Evolutionary conservation across 1,139 yeast species (phyloP).

Genomic region (Taphrina sp.): DNA sequence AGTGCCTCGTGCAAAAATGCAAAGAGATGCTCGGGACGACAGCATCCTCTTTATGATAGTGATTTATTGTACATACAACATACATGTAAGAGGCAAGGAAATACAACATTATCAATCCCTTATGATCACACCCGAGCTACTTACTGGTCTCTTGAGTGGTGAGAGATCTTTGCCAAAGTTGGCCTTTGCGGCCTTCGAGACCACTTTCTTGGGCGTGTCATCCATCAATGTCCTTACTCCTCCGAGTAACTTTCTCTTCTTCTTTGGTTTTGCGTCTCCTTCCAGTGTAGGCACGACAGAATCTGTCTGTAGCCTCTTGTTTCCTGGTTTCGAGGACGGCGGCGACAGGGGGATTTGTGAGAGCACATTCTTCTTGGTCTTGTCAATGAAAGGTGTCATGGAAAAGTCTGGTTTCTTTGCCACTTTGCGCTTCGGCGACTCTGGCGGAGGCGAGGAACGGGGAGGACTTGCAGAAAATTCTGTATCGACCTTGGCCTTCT

Average conservation of each 20-base stretch:
- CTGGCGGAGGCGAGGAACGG: slow-evolving; percentile 11
- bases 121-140: slow-evolving; percentile 6
- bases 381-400: slow-evolving; percentile 28
- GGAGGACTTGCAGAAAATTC: slow-evolving; percentile 17
- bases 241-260: slow-evolving; percentile 25
- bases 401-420: slow-evolving; percentile 23
- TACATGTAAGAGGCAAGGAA: no score
- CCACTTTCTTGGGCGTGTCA: slow-evolving; percentile 26
- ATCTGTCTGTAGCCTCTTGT: neutral
- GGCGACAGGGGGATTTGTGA: slow-evolving; percentile 18
- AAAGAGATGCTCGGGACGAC: no score
- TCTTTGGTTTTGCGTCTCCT: slow-evolving; percentile 10
- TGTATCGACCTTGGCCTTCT: slow-evolving; percentile 3
- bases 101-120: neutral
- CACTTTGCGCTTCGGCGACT: slow-evolving; percentile 5
- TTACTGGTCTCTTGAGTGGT: slow-evolving; percentile 23
- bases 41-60: no score
- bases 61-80: no score
- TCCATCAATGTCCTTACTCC: slow-evolving; percentile 27
- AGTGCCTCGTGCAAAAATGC: no score
- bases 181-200: slow-evolving; percentile 6
- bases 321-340: slow-evolving; percentile 9
- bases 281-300: neutral
- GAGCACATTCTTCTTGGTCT: slow-evolving; percentile 6
- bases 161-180: slow-evolving; percentile 25